Base-by-base conservation (phyloP, 2,329 filamentous ascomycete species). In the Didymella arachidicola region DNA sequence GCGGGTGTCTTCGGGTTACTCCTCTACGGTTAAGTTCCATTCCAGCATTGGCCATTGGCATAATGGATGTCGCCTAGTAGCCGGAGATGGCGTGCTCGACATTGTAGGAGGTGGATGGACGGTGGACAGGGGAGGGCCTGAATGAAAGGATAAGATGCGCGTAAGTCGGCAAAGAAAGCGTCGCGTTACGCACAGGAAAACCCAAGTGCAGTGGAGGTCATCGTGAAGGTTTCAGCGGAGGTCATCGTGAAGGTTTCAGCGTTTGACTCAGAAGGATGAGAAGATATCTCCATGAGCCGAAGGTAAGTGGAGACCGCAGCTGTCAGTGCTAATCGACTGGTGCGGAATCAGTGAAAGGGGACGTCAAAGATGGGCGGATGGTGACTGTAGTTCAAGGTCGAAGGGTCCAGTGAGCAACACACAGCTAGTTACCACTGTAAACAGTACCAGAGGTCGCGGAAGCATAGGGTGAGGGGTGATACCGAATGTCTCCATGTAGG, bases 361-460 rank as follows among this genome's bases (percentile, higher is more conserved):
- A 42, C 18, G 26, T 51, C 22, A 56, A 43, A 36, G 52, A 50
- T 57, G 49, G 53, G 55, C 50, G 57, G 26, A 42, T 26, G 6
- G 42, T 26, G 44, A 43, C 14, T 32, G 11, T 10, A 12, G 7
- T 18, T 34, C 27, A 41, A 18, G 39, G 32, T 45, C 22, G 42
- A 42, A 14, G 36, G 36, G 48, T 29, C 39, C 30, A 43, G 16
- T 22, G 45, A 41, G 50, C 45, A 59, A 29, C 46, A 52, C 39
- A 46, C 34, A 60, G 47, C 66, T 69, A 67, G 53, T 64, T 59
- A 59, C 63, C 61, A 64, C 44, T 27, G 64, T 70, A 67, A 70
- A 70, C 34, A 69, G 66, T 63, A 68, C 65, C 68, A 70, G 52
- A 44, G 52, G 60, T 62, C 48, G 64, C 51, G 54, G 60, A 59